Percentiles rank a stretch among this genome's conserved stretches.
phyloP scores from a whole-genome alignment of 768 basidiomycete species.

The Butyriboletus loyo region DNA sequence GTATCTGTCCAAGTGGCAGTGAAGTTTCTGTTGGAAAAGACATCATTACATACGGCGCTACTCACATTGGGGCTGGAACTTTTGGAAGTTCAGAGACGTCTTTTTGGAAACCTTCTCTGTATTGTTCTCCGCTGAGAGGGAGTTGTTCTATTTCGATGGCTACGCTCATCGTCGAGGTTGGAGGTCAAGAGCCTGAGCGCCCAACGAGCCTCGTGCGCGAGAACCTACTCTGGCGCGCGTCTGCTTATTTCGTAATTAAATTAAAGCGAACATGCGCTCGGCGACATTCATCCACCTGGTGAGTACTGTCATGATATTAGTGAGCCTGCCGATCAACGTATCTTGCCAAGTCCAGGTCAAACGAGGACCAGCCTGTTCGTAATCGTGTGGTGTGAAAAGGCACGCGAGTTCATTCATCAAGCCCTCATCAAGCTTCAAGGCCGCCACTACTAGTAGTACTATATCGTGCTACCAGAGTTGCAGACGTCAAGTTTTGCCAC shows the following conservation, averaged over 20 bases:
- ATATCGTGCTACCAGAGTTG: too few species aligned
- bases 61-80: conserved; percentile 29
- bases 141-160: conserved; percentile 8
- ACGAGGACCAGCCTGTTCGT: too few species aligned
- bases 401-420: too few species aligned
- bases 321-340: too few species aligned
- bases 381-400: too few species aligned
- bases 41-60: not conserved
- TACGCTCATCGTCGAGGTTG: conserved; percentile 13
- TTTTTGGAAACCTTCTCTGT: conserved; percentile 6
- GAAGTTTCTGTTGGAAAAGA: not conserved
- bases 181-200: not conserved
- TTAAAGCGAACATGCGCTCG: not conserved
- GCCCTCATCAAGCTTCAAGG: too few species aligned
- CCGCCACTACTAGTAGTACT: too few species aligned
- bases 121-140: not conserved
- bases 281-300: too few species aligned
- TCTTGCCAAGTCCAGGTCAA: too few species aligned
- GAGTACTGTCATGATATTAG: too few species aligned
- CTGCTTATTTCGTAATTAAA: conserved; percentile 13
- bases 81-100: conserved; percentile 14
- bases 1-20: conserved; percentile 20
- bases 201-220: not conserved
- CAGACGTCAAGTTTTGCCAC: too few species aligned
- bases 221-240: conserved; percentile 10